phyloP scores from a whole-genome alignment of 2,329 filamentous ascomycete species.

The Microdochium trichocladiopsis region DNA sequence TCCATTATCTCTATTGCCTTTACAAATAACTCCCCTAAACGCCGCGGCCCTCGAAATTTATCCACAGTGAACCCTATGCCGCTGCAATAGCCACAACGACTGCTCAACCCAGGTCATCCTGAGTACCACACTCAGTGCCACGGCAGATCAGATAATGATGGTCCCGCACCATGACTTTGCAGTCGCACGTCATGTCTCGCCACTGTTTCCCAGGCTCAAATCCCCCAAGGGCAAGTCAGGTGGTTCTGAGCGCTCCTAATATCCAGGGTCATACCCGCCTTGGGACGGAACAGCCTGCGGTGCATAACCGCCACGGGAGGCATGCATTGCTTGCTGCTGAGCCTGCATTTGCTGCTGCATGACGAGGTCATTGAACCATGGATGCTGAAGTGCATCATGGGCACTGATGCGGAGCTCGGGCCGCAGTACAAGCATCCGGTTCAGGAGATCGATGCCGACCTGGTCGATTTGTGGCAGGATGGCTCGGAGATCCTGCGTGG shows the following conservation, averaged over 20 bases:
- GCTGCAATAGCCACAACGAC: background rate
- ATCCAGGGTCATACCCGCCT: constrained; percentile 17
- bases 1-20: too few relatives aligned
- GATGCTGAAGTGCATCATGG: constrained; percentile 77
- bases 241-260: constrained; percentile 8
- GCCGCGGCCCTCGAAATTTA: too few relatives aligned
- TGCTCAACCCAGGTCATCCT: too few relatives aligned
- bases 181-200: too few relatives aligned
- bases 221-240: too few relatives aligned
- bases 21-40: too few relatives aligned
- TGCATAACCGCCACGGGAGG: constrained; percentile 26
- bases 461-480: constrained; percentile 89
- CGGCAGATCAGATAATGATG: too few relatives aligned
- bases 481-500: constrained; percentile 79
- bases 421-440: constrained; percentile 84
- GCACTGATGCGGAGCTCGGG: constrained; percentile 90
- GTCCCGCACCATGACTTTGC: too few relatives aligned
- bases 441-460: constrained; percentile 77
- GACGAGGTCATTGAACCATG: constrained; percentile 79
- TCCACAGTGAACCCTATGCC: too few relatives aligned
- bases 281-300: constrained; percentile 19
- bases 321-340: constrained; percentile 30
- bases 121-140: too few relatives aligned
- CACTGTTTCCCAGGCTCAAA: too few relatives aligned
- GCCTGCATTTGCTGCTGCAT: constrained; percentile 45